Evolutionary conservation across 352 stramenopile species (phyloP), one percentile per base, ranked within the genome.

Genomic region (Phytophthora boehmeriae): DNA sequence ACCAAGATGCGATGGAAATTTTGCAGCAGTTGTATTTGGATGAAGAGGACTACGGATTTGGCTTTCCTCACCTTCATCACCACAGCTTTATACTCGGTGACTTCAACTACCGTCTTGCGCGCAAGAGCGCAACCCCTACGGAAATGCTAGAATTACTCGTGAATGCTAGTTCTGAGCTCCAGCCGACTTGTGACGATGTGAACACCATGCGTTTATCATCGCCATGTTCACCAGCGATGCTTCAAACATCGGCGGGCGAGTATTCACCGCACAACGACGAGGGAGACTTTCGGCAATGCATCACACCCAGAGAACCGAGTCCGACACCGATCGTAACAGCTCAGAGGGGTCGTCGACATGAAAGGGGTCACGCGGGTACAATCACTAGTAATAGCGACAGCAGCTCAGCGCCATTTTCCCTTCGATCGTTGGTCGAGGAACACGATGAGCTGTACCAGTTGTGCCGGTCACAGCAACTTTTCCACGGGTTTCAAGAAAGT

Each of bases 1-100:
- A 97, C 52, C 78, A 88, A 27, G 85, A 94, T 52, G 86, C 86
- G 5, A 84, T 88, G 68, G 72, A 89, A 58, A 93, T 96, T 39
- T 50, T 97, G 2, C 81, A 93, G 60, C 76, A 94, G 50, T 65
- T 96, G 20, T 82, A 92, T 35, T 59, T 96, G 44, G 79, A 93
- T 32, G 73, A 86, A 63, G 84, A 95, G 45, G 86, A 96, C 59
- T 84, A 90, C 28, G 82, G 83, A n/a, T 93, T 96, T 63, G 88
- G 90, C 1, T 89, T 94, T 35, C 75, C 86, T 16, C 55, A 92
- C 34, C 63, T 94, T 22, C 82, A 94, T 48, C 86, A 96, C 51
- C 85, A 96, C 71, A 93, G 82, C 46, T 93, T 97, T 49, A 83
- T 97, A 23, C 72, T 97, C 4, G 90, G 90, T 5, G 90, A 97